Base-by-base conservation (phyloP, 176 grass and related monocot species). In the Oryza meridionalis region DNA sequence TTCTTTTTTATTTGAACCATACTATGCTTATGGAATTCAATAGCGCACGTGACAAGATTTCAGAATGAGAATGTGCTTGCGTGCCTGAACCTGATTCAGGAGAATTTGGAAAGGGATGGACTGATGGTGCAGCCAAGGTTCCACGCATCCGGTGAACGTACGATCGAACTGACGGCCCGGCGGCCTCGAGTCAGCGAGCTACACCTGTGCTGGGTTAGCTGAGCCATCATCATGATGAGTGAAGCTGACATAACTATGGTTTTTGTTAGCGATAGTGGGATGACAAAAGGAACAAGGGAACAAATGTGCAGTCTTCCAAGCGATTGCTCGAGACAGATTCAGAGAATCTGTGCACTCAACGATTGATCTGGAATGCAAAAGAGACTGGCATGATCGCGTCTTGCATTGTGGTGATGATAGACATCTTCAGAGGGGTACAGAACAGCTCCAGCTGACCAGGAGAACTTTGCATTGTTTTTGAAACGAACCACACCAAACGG, bases 201-300 rank as follows among this genome's bases (percentile, higher is more conserved):
- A 67, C 59, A 84, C 42, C 68, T 40, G 21, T 64, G 40, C 40
- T 1, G 22, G 43, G 62, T 5, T 35, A 35, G 33, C 22, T 47
- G 29, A 51, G 72, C 21, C 47, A 55, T 58, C 53, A 58, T 69
- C 32, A 75, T 26, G 71, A 38, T 21, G n/a, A n/a, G 32, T 58
- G 82, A 76, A 68, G 17, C 22, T 53, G 62, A 50, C 44, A 53
- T 38, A 31, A 75, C 63, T 11, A 11, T 40, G 55, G 25, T 61
- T 44, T 82, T 38, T 32, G 19, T 42, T 38, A 53, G 19, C 65
- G 11, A 80, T 80, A 12, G 53, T 80, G 78, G 1, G 42, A 3
- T 45, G 45, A 67, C 72, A 68, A 84, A 76, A 42, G 24, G 53
- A 77, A 27, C 46, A 84, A 76, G 26, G 11, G 53, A 77, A 27